Percentiles rank a stretch among this genome's conserved stretches.
phyloP scores from a whole-genome alignment of 2,329 filamentous ascomycete species.

The Fusarium sp. region DNA sequence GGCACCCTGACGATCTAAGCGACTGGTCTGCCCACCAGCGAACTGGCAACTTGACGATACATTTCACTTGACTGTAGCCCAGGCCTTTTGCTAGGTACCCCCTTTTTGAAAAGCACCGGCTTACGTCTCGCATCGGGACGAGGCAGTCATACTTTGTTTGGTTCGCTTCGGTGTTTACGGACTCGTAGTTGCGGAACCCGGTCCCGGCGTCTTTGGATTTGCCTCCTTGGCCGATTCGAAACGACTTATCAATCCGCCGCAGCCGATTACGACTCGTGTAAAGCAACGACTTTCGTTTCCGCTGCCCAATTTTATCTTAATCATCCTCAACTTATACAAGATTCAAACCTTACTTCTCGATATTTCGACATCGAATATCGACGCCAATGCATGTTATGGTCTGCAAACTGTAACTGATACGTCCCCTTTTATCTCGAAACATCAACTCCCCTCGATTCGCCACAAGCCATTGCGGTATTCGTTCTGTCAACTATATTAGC shows the following conservation, averaged over 20 bases:
- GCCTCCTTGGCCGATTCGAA: constrained; percentile 45
- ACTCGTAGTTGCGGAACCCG: constrained; percentile 39
- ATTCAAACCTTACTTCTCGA: constrained; percentile 16
- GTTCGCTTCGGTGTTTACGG: constrained; percentile 26
- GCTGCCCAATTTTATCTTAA: constrained; percentile 22
- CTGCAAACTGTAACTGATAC: constrained; percentile 34
- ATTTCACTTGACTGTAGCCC: constrained; percentile 19
- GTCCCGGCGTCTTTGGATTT: constrained; percentile 40
- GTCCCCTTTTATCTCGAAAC: constrained; percentile 19
- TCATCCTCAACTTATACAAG: constrained; percentile 19
- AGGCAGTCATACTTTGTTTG: constrained; percentile 27
- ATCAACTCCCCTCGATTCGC: constrained; percentile 10
- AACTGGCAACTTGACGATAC: constrained; percentile 34
- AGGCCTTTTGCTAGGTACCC: constrained; percentile 20
- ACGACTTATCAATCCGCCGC: constrained; percentile 37
- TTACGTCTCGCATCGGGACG: constrained; percentile 21
- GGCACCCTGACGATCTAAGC: constrained; percentile 38
- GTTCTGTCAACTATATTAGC: constrained; percentile 13
- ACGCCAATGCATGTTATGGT: constrained; percentile 42
- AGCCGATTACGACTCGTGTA: constrained; percentile 38
- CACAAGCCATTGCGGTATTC: constrained; percentile 11
- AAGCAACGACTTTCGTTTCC: constrained; percentile 30
- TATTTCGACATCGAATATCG: constrained; percentile 25
- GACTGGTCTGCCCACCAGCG: constrained; percentile 41
- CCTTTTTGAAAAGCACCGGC: constrained; percentile 3